phyloP scores from a whole-genome alignment of 306 rosid genomes.

The Vigna radiata region DNA sequence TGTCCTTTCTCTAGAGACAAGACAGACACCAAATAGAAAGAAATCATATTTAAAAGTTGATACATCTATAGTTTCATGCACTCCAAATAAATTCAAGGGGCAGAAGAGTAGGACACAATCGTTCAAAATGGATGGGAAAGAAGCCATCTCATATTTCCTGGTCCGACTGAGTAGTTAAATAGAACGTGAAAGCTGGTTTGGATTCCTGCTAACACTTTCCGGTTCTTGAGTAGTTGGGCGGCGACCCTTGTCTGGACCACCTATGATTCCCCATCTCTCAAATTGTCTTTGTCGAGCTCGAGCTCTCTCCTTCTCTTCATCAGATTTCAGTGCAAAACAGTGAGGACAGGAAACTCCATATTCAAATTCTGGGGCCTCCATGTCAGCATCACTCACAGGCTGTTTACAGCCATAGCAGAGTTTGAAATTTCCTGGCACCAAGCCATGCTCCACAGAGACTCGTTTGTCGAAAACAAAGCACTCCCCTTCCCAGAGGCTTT shows the following conservation, averaged over 20 bases:
- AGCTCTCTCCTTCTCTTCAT: constrained; percentile 91
- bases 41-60: constrained; percentile 23
- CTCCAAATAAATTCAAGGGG: neutral
- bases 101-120: constrained; percentile 10
- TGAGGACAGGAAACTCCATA: constrained; percentile 84
- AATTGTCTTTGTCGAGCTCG: constrained; percentile 93
- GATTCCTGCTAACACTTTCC: constrained; percentile 31
- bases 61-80: constrained; percentile 28
- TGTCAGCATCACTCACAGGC: constrained; percentile 89
- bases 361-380: constrained; percentile 83
- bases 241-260: constrained; percentile 90
- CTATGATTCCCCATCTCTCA: constrained; percentile 90
- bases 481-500: constrained; percentile 96
- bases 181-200: constrained; percentile 61
- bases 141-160: neutral
- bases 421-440: constrained; percentile 85
- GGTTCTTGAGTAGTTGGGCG: constrained; percentile 41
- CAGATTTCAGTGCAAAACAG: constrained; percentile 76
- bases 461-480: constrained; percentile 97
- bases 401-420: constrained; percentile 97
- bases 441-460: constrained; percentile 89
- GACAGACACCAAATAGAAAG: neutral
- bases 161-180: constrained; percentile 37
- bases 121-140: constrained; percentile 31
- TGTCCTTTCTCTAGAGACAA: constrained; percentile 12